Conservation (phyloP, 164 flowering plant genomes). For the Echeveria elegans region DNA sequence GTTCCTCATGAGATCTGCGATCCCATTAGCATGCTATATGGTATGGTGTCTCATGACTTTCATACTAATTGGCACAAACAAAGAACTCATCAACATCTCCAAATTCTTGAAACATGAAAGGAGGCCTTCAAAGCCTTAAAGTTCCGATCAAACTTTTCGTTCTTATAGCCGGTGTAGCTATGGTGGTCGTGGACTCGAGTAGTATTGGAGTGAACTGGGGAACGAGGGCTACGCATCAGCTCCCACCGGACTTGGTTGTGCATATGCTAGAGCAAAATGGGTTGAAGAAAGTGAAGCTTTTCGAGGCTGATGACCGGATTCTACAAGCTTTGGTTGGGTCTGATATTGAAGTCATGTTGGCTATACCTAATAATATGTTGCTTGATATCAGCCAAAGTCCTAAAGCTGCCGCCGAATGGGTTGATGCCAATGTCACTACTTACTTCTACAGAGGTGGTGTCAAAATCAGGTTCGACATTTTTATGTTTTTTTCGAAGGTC, state of each 20-base stretch:
- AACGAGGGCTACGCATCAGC: slow-evolving; percentile 58
- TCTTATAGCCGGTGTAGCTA: slow-evolving; percentile 9
- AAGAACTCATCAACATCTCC: not conserved
- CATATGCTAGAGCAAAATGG: slow-evolving; percentile 65
- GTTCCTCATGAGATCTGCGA: not conserved
- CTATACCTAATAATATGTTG: slow-evolving; percentile 74
- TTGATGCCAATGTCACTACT: slow-evolving; percentile 59
- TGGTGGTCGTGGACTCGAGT: not conserved
- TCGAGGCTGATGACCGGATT: slow-evolving; percentile 62
- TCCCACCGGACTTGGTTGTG: slow-evolving; percentile 63
- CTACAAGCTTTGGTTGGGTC: slow-evolving; percentile 58
- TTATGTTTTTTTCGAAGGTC: not conserved
- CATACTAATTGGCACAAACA: not conserved
- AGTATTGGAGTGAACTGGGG: slow-evolving; percentile 87
- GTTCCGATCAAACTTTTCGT: slow-evolving; percentile 12
- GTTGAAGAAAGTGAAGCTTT: slow-evolving; percentile 67
- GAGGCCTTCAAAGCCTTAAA: slow-evolving; percentile 2
- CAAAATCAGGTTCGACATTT: slow-evolving; percentile 52
- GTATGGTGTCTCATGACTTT: slow-evolving; percentile 1
- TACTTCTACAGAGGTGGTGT: slow-evolving; percentile 61
- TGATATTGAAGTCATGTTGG: slow-evolving; percentile 75
- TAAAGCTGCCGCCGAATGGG: slow-evolving; percentile 57
- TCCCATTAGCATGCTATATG: slow-evolving; percentile 3
- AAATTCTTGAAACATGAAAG: slow-evolving; percentile 2
- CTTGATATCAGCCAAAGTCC: slow-evolving; percentile 34